These are phyloP conservation scores for Beauveria scarabaeidicola DNA, from an alignment of 2,329 filamentous ascomycete species.

Conservation along the genomic window DNA sequence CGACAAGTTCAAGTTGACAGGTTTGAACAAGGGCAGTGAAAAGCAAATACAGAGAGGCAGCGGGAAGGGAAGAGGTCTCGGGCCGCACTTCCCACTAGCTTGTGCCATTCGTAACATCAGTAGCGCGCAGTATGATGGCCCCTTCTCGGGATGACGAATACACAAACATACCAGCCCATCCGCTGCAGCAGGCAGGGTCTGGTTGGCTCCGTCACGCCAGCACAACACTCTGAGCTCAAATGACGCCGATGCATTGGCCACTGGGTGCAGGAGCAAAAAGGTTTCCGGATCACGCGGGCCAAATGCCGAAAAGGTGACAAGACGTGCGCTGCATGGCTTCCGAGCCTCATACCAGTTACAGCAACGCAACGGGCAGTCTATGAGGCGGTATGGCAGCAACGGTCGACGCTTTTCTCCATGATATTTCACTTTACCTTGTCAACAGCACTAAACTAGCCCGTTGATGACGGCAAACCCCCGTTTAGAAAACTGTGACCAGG, in stretches of 20 bases:
- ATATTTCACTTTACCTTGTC: too few relatives aligned
- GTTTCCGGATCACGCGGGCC: background rate
- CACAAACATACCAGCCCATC: background rate
- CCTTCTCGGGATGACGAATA: too few relatives aligned
- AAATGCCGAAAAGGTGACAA: background rate
- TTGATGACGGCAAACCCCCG: too few relatives aligned
- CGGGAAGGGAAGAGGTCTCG: background rate
- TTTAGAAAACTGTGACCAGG: too few relatives aligned
- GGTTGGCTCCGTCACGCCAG: background rate
- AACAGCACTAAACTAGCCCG: too few relatives aligned
- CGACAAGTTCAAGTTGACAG: background rate
- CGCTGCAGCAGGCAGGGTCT: background rate
- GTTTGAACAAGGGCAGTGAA: background rate
- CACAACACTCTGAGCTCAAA: background rate
- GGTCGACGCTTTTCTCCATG: too few relatives aligned
- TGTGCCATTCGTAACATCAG: background rate
- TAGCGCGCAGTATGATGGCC: background rate
- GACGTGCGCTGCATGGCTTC: slow-evolving; percentile 2
- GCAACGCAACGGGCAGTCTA: background rate
- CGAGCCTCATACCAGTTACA: too few relatives aligned
- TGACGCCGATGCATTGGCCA: background rate
- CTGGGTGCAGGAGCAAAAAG: background rate
- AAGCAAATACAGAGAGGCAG: background rate
- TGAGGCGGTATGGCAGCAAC: background rate
- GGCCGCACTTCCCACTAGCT: slow-evolving; percentile 6